Base-by-base conservation (phyloP, 352 stramenopile genomes). In the Globisporangium camurandrum region DNA sequence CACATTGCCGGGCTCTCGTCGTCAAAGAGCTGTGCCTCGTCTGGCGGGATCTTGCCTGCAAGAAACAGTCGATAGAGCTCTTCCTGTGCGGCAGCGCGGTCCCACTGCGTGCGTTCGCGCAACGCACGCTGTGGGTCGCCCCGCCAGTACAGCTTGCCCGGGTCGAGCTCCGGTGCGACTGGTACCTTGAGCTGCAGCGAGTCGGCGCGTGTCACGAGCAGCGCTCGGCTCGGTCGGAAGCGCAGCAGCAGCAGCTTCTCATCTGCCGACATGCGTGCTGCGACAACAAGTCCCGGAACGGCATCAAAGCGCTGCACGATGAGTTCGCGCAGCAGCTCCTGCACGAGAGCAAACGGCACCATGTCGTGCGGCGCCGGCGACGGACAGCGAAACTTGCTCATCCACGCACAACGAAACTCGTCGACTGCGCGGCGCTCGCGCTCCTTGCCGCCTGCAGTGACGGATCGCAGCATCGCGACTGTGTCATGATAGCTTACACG, bases 11-110 rank as follows among this genome's bases (percentile, higher is more conserved):
- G 46, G 17, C 55, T 63, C 40, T 63, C 54, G 11, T 38, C 16
- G 33, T 75, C 65, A 20, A 85, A 87, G 39, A 91, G 40, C 51
- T 85, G 75, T 7, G 73, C 69, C 12, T 91, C 80, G 24, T 86
- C 65, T 1, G 65, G 50, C 4, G 60, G 54, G 39, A 88, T 75
- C 39, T 84, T 75, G 0, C 75, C 80, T 3, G 67, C 71, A 1
- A 89, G 63, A 34, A 89, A 91, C 26, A 91, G 61, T 11, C 73
- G 71, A 39, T 84, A 76, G 28, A 90, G 67, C 40, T 87, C 67
- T 53, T 86, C 71, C 46, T 88, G 75, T 0, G 71, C 80, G 17
- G 71, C 67, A 1, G 65, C 17, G 27, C 65, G 56, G 22, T 28
- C 54, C 61, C 60, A 83, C 19, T 76, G 57, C 19, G 68, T 57